Percentiles rank a stretch among this genome's conserved stretches.
These are phyloP conservation scores for Euphorbia corollata DNA, from an alignment of 441 rosid species.

Conservation along the genomic window DNA sequence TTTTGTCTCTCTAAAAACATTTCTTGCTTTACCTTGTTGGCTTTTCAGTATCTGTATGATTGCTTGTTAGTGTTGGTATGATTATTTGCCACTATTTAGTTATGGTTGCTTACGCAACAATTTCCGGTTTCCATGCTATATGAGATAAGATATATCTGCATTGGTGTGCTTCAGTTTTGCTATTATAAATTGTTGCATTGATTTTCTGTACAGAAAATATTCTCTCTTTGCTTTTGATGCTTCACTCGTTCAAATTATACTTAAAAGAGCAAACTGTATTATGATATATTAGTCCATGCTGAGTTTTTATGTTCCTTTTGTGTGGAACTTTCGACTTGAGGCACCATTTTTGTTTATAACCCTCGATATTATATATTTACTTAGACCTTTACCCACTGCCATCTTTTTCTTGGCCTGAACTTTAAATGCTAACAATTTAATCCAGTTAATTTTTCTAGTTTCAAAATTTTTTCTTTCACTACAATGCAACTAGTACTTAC, in stretches of 20 bases:
- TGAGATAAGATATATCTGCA: too few relatives aligned
- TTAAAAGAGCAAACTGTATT: background rate
- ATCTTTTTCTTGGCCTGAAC: background rate
- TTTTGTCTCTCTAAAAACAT: background rate
- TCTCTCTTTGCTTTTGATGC: too few relatives aligned
- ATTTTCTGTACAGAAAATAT: too few relatives aligned
- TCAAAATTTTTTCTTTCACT: background rate
- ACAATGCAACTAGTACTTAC: background rate
- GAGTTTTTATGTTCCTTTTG: background rate
- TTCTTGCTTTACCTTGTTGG: background rate
- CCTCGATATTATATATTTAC: background rate
- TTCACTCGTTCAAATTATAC: background rate
- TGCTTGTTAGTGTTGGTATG: background rate
- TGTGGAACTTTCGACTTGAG: background rate
- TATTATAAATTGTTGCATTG: too few relatives aligned
- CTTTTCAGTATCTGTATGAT: background rate
- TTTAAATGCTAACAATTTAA: background rate
- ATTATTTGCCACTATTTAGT: background rate
- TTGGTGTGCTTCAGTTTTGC: too few relatives aligned
- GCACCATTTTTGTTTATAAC: background rate
- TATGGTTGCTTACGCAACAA: background rate
- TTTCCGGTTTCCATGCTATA: background rate
- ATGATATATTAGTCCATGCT: background rate
- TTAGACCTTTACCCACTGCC: background rate
- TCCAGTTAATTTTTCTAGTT: background rate